Evolutionary conservation across 768 basidiomycete species (phyloP).

Genomic region (Chalciporus chontae): DNA sequence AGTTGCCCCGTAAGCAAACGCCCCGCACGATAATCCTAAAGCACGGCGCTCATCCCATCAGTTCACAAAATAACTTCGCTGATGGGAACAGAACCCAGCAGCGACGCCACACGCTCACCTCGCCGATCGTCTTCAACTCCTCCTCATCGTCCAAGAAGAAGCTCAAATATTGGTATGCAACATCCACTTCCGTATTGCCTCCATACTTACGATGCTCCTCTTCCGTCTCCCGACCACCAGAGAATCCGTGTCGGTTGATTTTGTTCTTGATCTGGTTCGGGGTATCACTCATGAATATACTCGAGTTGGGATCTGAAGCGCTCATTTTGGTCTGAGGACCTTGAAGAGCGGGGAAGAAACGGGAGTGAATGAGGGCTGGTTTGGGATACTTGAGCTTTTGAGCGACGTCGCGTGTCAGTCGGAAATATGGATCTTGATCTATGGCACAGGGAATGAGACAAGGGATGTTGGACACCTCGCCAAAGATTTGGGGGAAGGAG

Average conservation of each 20-base stretch:
- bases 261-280: slow-evolving; percentile 95
- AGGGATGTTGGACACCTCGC: slow-evolving; percentile 74
- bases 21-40: slow-evolving; percentile 89
- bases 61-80: background rate
- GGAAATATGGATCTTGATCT: slow-evolving; percentile 97
- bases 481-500: slow-evolving; percentile 98
- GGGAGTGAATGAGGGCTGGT: slow-evolving; percentile 87
- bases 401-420: slow-evolving; percentile 93
- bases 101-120: slow-evolving; percentile 40
- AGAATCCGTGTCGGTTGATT: slow-evolving; percentile 93
- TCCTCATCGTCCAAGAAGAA: slow-evolving; percentile 97
- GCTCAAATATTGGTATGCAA: slow-evolving; percentile 89
- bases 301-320: slow-evolving; percentile 88
- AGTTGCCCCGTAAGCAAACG: slow-evolving; percentile 85
- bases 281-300: slow-evolving; percentile 96
- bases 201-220: slow-evolving; percentile 89
- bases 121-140: slow-evolving; percentile 72
- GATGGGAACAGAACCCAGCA: background rate
- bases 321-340: slow-evolving; percentile 99
- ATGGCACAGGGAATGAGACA: slow-evolving; percentile 97
- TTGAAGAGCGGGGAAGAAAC: slow-evolving; percentile 98
- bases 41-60: background rate
- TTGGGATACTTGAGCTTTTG: slow-evolving; percentile 94
- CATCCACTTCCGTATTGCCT: slow-evolving; percentile 93
- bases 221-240: slow-evolving; percentile 92